Evolutionary conservation across 768 basidiomycete genomes (phyloP).

Genomic region (Clitopilus hobsonii): DNA sequence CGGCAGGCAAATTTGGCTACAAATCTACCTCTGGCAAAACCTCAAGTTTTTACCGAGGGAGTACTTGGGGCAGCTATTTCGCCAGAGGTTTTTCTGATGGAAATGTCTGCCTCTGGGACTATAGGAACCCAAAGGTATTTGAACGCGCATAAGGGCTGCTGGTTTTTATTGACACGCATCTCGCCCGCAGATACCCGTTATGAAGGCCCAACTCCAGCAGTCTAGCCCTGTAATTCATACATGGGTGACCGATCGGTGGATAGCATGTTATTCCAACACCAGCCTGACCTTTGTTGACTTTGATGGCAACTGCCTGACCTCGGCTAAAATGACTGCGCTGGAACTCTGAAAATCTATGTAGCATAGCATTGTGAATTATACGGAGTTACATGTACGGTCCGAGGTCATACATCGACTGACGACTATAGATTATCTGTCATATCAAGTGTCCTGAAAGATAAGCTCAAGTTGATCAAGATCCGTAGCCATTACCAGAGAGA

Average conservation of each 20-base stretch:
- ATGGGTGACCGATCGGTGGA: conserved; percentile 30
- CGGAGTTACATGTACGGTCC: not conserved
- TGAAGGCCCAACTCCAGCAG: conserved; percentile 24
- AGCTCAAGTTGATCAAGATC: not conserved
- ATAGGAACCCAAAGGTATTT: conserved; percentile 39
- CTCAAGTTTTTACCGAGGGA: conserved; percentile 31
- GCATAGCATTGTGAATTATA: not conserved
- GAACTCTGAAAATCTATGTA: not conserved
- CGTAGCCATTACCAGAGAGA: not conserved
- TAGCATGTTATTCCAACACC: conserved; percentile 35
- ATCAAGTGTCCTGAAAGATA: not conserved
- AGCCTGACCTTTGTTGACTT: conserved; percentile 30
- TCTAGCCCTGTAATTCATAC: conserved; percentile 34
- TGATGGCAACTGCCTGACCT: conserved; percentile 3
- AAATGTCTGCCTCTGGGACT: conserved; percentile 43
- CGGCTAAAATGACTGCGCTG: not conserved
- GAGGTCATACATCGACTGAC: not conserved
- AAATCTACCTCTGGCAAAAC: conserved; percentile 19
- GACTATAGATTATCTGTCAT: not conserved
- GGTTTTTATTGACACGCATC: not conserved
- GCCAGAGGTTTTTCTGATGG: conserved; percentile 43
- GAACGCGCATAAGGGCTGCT: conserved; percentile 6
- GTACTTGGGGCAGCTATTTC: conserved; percentile 34
- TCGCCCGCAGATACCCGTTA: conserved; percentile 26
- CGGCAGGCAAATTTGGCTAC: conserved; percentile 42